A percentile compares a stretch with the other conserved stretches of the same genome.
These are phyloP conservation scores for Erysimum cheiri DNA, from an alignment of 441 rosid genomes.

Conservation along the genomic window DNA sequence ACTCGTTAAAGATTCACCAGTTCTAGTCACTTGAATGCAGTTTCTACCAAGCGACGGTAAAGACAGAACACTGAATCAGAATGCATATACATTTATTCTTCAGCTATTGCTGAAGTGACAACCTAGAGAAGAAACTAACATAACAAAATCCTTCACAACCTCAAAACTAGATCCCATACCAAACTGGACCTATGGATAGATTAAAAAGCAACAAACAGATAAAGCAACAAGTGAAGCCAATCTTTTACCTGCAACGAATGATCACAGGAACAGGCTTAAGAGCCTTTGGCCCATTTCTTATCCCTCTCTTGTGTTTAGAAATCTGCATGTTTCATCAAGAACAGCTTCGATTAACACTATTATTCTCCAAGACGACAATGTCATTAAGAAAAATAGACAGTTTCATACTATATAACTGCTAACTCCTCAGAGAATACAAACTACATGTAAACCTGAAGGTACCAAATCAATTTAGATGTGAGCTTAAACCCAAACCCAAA, in stretches of 20 bases:
- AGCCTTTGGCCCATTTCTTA: constrained; percentile 90
- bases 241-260: constrained; percentile 73
- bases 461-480: neutral
- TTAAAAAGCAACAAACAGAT: constrained; percentile 8
- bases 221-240: constrained; percentile 5
- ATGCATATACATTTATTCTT: neutral
- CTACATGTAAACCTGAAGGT: constrained; percentile 3
- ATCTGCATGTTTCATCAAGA: constrained; percentile 48
- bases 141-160: neutral
- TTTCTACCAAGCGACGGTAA: neutral
- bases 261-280: constrained; percentile 85
- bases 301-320: constrained; percentile 79
- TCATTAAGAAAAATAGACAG: neutral
- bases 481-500: constrained; percentile 15
- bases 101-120: constrained; percentile 6
- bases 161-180: neutral
- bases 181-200: neutral
- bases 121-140: neutral
- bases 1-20: neutral
- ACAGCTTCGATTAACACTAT: neutral
- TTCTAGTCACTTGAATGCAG: constrained; percentile 4
- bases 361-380: neutral
- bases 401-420: neutral
- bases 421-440: constrained; percentile 3
- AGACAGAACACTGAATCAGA: neutral